Evolutionary conservation across 2,329 filamentous ascomycete genomes (phyloP), one percentile per base, ranked within the genome.

Genomic region (Colletotrichum sp.): DNA sequence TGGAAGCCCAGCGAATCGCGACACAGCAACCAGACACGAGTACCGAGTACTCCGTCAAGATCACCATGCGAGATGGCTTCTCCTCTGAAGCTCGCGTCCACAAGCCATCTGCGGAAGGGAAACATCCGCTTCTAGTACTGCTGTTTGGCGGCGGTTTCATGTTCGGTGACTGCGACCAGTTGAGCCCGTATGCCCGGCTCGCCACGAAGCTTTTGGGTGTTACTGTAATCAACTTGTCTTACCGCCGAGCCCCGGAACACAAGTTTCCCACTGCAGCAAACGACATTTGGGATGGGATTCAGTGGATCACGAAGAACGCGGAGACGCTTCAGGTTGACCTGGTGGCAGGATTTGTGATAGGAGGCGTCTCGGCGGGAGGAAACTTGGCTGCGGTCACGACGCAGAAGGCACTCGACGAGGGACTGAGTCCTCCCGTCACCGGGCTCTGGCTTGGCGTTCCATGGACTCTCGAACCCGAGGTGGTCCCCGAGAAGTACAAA

Each of bases 161-260:
- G n/a, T 39, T 68, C 16, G 76, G 76, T 21, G 18, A 65, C 4
- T 55, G 49, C 18, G 49, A 15, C 12, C 49, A 76, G 10, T 15
- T 62, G 24, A 66, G 52, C 36, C 21, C 18, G 1, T 28, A 30
- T 15, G 59, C 63, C 21, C 68, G 68, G 18, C 34, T 34, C 0
- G 63, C 24, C 4, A 32, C 64, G 9, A 34, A 21, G 12, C 13
- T 65, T 8, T 67, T 55, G 30, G 59, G 59, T 12, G 71, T 55
- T 15, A 64, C 49, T 2, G 74, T 77, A 2, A 81, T 89, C 13
- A 87, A 86, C 77, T 83, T 88, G 4, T 87, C 88, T 63, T 89
- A 90, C 77, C 81, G 88, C 0, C 83, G 89, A 9, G 87, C 85
- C 3, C 88, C 88, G 0, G 87, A 89, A 75, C 80, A 87, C 75